These are phyloP conservation scores for Acanthochlamys bracteata DNA, from an alignment of 106 monocot genomes.

Conservation along the genomic window DNA sequence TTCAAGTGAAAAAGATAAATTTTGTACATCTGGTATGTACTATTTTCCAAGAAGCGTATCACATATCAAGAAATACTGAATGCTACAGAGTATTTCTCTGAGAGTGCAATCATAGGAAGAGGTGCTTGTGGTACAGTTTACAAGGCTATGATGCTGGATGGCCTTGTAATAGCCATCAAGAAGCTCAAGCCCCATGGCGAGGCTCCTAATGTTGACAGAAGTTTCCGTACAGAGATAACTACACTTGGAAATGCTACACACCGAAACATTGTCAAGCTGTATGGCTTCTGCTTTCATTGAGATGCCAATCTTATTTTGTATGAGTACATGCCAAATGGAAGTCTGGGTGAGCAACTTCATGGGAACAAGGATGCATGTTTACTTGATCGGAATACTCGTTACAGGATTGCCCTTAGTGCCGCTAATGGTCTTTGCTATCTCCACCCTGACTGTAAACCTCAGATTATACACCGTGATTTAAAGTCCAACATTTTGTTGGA, in stretches of 20 bases:
- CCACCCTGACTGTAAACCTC: slow-evolving; percentile 68
- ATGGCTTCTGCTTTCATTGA: slow-evolving; percentile 64
- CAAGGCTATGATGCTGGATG: slow-evolving; percentile 59
- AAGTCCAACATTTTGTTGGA: slow-evolving; percentile 68
- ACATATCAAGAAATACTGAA: slow-evolving; percentile 63
- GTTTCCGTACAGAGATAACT: slow-evolving; percentile 59
- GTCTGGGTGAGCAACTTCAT: slow-evolving; percentile 55
- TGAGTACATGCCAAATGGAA: slow-evolving; percentile 80
- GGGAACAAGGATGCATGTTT: slow-evolving; percentile 21
- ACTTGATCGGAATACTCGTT: slow-evolving; percentile 61
- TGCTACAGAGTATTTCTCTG: slow-evolving; percentile 57
- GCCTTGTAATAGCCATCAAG: slow-evolving; percentile 57
- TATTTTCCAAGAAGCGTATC: slow-evolving; percentile 46
- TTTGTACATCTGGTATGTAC: slow-evolving; percentile 23
- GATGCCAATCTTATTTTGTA: slow-evolving; percentile 70
- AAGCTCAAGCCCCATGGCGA: slow-evolving; percentile 52
- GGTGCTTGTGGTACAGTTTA: slow-evolving; percentile 75
- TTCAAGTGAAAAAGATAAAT: slow-evolving; percentile 27
- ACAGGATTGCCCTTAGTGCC: slow-evolving; percentile 61
- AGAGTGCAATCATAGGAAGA: slow-evolving; percentile 47
- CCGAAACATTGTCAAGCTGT: slow-evolving; percentile 77
- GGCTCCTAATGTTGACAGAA: slow-evolving; percentile 45
- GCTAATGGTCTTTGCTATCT: slow-evolving; percentile 73
- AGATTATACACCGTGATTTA: slow-evolving; percentile 70
- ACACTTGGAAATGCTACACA: slow-evolving; percentile 65